A percentile compares a stretch with the other conserved stretches of the same genome.
Conservation (phyloP, 164 flowering plant genomes). For the Berberis vulgaris region DNA sequence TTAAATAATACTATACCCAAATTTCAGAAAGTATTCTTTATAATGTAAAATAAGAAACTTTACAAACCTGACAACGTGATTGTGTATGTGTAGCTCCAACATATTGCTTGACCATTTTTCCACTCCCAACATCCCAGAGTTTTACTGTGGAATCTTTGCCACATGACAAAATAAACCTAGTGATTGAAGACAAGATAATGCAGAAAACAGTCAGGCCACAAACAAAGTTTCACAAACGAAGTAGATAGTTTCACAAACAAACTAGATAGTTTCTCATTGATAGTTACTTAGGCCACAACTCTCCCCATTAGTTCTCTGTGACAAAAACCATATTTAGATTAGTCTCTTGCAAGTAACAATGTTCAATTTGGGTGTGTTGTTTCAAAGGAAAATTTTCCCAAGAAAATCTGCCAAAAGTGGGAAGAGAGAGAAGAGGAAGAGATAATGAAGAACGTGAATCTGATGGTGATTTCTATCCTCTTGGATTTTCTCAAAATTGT, state of each 20-base stretch:
- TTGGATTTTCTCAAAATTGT: too few species aligned
- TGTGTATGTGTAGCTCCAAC: constrained; percentile 65
- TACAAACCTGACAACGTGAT: constrained; percentile 60
- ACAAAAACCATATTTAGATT: too few species aligned
- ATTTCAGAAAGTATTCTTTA: background rate
- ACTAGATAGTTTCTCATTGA: background rate
- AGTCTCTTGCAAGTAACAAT: too few species aligned
- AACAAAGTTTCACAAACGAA: background rate
- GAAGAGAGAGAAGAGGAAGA: too few species aligned
- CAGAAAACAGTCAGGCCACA: background rate
- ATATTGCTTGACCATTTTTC: constrained; percentile 75
- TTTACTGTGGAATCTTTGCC: constrained; percentile 79
- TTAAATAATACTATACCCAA: background rate
- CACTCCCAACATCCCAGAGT: constrained; percentile 81
- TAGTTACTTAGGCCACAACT: too few species aligned
- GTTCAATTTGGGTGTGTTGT: too few species aligned
- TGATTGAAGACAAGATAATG: constrained; percentile 1
- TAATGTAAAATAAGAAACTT: background rate
- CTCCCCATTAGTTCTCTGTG: too few species aligned
- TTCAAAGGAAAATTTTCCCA: too few species aligned
- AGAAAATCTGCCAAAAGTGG: too few species aligned
- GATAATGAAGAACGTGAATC: too few species aligned
- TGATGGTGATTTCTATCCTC: too few species aligned
- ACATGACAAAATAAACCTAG: constrained; percentile 73
- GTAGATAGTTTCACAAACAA: background rate